These are phyloP conservation scores for Pythium dissotocum DNA, from an alignment of 352 stramenopile species.

Conservation along the genomic window DNA sequence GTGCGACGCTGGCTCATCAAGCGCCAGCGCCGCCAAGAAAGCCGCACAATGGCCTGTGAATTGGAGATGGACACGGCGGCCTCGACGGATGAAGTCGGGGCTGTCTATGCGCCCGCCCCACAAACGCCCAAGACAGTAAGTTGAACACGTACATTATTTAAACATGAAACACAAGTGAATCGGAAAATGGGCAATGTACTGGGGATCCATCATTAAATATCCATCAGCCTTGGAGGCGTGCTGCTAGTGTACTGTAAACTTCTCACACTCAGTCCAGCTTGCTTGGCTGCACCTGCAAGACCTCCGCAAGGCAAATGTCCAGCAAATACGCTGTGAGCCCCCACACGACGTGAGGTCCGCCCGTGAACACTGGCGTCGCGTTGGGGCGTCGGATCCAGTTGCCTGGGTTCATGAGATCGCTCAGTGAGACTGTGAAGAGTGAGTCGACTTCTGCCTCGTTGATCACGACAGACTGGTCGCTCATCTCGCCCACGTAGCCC, in stretches of 20 bases:
- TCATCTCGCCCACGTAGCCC: constrained; percentile 94
- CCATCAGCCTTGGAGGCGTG: background rate
- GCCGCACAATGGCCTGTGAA: background rate
- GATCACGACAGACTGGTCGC: constrained; percentile 86
- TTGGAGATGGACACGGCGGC: constrained; percentile 22
- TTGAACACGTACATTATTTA: constrained; percentile 12
- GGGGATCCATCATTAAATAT: constrained; percentile 21
- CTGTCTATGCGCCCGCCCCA: background rate
- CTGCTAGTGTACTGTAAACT: background rate
- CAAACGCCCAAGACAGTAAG: constrained; percentile 10
- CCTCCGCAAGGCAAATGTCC: constrained; percentile 83
- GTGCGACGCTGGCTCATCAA: constrained; percentile 8
- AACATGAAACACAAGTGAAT: constrained; percentile 3
- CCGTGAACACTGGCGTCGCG: constrained; percentile 93
- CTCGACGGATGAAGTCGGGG: background rate
- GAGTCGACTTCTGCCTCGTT: constrained; percentile 96
- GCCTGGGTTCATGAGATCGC: constrained; percentile 81
- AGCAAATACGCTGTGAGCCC: constrained; percentile 96
- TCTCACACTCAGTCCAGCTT: background rate
- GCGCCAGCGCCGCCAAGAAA: constrained; percentile 16
- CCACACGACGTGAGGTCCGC: constrained; percentile 95
- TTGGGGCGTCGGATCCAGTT: constrained; percentile 82
- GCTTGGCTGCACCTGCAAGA: constrained; percentile 41
- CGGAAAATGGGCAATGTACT: constrained; percentile 2
- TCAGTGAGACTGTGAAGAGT: constrained; percentile 94